Evolutionary conservation across 306 rosid species (phyloP).

Genomic region (Clitoria ternatea): DNA sequence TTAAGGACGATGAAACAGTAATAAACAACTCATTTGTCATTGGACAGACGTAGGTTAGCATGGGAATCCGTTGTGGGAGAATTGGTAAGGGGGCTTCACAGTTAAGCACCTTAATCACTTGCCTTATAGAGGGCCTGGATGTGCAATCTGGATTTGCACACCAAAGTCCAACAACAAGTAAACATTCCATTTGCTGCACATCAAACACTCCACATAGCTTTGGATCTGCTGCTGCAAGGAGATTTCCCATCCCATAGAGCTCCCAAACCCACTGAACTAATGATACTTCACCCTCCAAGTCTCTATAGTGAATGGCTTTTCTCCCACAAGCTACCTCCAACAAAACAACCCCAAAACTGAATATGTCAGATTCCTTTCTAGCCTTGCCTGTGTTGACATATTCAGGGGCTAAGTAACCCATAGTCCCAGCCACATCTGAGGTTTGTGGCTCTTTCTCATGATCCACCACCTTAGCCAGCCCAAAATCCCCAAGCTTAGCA

Average conservation of each 20-base stretch:
- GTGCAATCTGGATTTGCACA: conserved; percentile 25
- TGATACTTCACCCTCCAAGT: background rate
- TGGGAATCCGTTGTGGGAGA: conserved; percentile 16
- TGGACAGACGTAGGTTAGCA: background rate
- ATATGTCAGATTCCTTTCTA: conserved; percentile 26
- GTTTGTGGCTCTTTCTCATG: conserved; percentile 20
- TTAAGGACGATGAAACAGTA: background rate
- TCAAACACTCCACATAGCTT: conserved; percentile 16
- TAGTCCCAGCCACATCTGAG: conserved; percentile 20
- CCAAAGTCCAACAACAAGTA: conserved; percentile 29
- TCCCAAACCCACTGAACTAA: conserved; percentile 38
- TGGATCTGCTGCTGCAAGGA: conserved; percentile 23
- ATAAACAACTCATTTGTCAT: background rate
- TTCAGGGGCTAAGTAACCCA: conserved; percentile 36
- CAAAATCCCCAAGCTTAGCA: conserved; percentile 41
- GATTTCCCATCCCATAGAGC: background rate
- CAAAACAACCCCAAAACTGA: conserved; percentile 31
- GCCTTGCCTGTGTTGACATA: background rate
- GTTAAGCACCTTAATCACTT: conserved; percentile 31
- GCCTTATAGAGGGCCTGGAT: conserved; percentile 21
- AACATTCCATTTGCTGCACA: conserved; percentile 18
- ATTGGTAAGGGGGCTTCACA: conserved; percentile 27
- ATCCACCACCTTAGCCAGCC: conserved; percentile 32
- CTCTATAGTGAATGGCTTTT: background rate
- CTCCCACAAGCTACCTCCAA: conserved; percentile 38